Evolutionary conservation across 2,329 filamentous ascomycete genomes (phyloP).

Genomic region (Paecilomyces sp.): DNA sequence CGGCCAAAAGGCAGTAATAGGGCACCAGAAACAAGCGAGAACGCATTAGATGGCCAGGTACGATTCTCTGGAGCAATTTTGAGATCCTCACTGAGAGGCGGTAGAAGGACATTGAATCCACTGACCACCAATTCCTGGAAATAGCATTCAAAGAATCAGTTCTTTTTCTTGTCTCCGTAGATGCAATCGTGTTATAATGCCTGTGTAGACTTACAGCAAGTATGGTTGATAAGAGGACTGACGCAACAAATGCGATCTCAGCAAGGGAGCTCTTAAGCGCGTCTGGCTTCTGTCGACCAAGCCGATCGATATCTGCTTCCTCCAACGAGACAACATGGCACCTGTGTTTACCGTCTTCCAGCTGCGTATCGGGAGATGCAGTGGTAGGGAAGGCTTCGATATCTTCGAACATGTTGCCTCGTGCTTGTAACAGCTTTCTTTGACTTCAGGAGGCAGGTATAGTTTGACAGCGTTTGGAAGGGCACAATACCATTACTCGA

Average conservation of each 20-base stretch:
- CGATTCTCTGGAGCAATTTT: neutral
- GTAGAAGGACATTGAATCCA: neutral
- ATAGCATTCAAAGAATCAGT: neutral
- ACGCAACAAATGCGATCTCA: neutral
- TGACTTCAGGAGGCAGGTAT: too few relatives aligned
- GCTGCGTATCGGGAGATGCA: neutral
- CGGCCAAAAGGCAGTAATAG: constrained; percentile 49
- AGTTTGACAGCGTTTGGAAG: neutral
- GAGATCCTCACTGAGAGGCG: neutral
- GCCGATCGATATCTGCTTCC: neutral
- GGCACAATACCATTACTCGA: neutral
- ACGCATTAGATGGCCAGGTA: constrained; percentile 35
- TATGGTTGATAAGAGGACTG: neutral
- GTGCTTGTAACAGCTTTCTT: neutral
- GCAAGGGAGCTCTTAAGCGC: neutral
- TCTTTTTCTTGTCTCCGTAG: neutral
- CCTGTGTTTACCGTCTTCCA: neutral
- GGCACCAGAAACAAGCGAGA: constrained; percentile 42
- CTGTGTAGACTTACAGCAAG: neutral
- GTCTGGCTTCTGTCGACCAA: neutral
- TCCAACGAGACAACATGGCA: neutral
- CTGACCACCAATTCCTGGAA: neutral
- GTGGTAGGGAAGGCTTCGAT: neutral
- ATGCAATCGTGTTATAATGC: too few relatives aligned
- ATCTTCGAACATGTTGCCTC: neutral